These are phyloP conservation scores for Candida wancherniae DNA, from an alignment of 805 yeast genomes.

Conservation along the genomic window DNA sequence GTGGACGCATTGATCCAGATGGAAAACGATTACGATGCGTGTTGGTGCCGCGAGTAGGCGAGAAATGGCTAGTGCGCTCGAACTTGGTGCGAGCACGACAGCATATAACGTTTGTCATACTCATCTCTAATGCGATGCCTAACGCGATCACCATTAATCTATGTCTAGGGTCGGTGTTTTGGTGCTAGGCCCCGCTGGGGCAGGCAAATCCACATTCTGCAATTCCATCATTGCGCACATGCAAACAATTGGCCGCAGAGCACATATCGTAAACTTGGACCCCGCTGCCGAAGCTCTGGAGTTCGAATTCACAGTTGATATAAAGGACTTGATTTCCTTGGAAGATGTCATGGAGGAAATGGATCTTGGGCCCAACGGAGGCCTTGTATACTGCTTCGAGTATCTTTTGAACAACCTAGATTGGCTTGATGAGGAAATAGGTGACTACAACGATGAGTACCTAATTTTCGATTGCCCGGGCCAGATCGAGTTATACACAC, in stretches of 20 bases:
- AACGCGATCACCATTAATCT: too few species aligned
- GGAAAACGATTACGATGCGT: slow-evolving; percentile 56
- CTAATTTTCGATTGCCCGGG: slow-evolving; percentile 96
- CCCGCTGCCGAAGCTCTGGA: slow-evolving; percentile 96
- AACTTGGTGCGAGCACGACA: too few species aligned
- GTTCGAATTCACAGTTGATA: slow-evolving; percentile 88
- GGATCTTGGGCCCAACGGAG: slow-evolving; percentile 93
- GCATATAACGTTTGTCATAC: neutral
- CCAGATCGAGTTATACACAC: slow-evolving; percentile 91
- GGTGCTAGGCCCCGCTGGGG: slow-evolving; percentile 97
- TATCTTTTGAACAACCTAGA: slow-evolving; percentile 83
- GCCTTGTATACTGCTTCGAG: slow-evolving; percentile 88
- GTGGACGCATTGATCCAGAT: slow-evolving; percentile 63
- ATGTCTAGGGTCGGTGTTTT: slow-evolving; percentile 96
- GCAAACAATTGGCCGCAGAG: slow-evolving; percentile 87
- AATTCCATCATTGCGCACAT: slow-evolving; percentile 80
- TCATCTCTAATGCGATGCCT: too few species aligned
- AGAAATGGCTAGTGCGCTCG: too few species aligned
- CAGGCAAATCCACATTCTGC: slow-evolving; percentile 91
- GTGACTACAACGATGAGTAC: slow-evolving; percentile 92
- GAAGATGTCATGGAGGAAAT: slow-evolving; percentile 96
- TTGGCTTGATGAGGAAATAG: slow-evolving; percentile 97
- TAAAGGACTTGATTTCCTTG: slow-evolving; percentile 81
- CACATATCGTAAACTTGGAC: slow-evolving; percentile 90
- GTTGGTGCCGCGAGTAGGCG: slow-evolving; percentile 56